Evolutionary conservation across 2,329 filamentous ascomycete genomes (phyloP), one percentile per base, ranked within the genome.

Genomic region (Diaporthe capsici): DNA sequence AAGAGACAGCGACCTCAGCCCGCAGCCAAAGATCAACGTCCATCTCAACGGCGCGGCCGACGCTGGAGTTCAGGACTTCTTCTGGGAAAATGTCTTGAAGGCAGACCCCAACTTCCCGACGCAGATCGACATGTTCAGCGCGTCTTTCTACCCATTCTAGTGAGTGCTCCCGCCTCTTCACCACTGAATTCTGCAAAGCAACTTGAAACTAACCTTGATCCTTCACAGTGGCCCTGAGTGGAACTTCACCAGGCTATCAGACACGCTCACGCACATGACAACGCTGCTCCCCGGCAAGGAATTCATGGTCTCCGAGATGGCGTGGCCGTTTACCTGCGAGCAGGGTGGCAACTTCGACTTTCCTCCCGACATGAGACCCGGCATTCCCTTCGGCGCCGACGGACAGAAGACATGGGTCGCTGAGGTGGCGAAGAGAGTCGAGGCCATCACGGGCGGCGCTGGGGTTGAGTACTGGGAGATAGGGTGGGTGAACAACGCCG

Each of bases 31-130:
- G 81, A 94, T 94, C 82, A 92, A 95, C 90, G 90, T 95, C 49
- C 93, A 95, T 80, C 87, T 94, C 5, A 93, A 95, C 82, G 92
- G 94, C 79, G 93, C 93, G n/a, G 95, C 92, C 92, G 88, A 92
- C 77, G 93, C 90, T 90, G 86, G 83, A 2, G 89, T 89, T 2
- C 93, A 94, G 81, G 84, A 92, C 76, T 92, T 87, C 57, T 83
- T 80, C 75, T 95, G 94, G 84, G 87, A 88, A n/a, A 86, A 84
- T 2, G 88, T 92, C 0, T 85, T 93, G 0, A 85, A 81, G 8
- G 83, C 85, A 25, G 91, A 89, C 1, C 85, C 86, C 0, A 84
- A 92, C 3, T 80, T 82, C 3, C 79, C 84, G 0, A 83, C 84
- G 4, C 92, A 94, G 77, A 94, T 92, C 75, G 93, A 95, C 81